These are phyloP conservation scores for Pythium dissimile DNA, from an alignment of 352 stramenopile genomes.

Conservation along the genomic window DNA sequence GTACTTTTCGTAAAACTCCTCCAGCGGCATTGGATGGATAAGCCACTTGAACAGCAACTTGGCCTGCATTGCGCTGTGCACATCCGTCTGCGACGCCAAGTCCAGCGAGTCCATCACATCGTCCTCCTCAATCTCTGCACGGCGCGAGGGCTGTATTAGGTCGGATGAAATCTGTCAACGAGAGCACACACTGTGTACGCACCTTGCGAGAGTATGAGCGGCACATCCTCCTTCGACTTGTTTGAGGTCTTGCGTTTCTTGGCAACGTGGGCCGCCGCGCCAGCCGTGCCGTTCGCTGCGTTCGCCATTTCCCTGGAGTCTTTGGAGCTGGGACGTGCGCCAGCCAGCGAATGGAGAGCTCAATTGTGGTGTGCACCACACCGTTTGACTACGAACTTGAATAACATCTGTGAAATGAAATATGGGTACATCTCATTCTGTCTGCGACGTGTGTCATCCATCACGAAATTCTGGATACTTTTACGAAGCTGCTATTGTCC, in stretches of 20 bases:
- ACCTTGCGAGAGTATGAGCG: constrained; percentile 38
- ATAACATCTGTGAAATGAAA: background rate
- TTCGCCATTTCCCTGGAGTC: background rate
- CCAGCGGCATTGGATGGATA: constrained; percentile 70
- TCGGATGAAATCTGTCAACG: background rate
- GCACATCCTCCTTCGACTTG: constrained; percentile 29
- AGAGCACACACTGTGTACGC: background rate
- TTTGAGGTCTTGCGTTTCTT: constrained; percentile 56
- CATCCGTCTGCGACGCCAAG: constrained; percentile 46
- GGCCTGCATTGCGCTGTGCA: constrained; percentile 67
- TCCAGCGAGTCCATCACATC: constrained; percentile 59
- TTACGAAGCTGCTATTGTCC: background rate
- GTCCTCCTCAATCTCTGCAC: constrained; percentile 30
- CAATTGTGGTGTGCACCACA: background rate
- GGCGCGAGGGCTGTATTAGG: no score
- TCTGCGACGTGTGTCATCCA: background rate
- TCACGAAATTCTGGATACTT: background rate
- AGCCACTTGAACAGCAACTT: constrained; percentile 85
- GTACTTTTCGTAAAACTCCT: constrained; percentile 92
- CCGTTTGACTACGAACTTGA: background rate
- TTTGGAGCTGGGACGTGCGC: no score
- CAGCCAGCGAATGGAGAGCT: background rate
- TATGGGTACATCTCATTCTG: constrained; percentile 10
- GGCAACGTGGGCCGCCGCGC: constrained; percentile 12
- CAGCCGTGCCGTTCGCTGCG: background rate